phyloP scores from a whole-genome alignment of 257 asterid species.

The Ajuga chamaepitys region DNA sequence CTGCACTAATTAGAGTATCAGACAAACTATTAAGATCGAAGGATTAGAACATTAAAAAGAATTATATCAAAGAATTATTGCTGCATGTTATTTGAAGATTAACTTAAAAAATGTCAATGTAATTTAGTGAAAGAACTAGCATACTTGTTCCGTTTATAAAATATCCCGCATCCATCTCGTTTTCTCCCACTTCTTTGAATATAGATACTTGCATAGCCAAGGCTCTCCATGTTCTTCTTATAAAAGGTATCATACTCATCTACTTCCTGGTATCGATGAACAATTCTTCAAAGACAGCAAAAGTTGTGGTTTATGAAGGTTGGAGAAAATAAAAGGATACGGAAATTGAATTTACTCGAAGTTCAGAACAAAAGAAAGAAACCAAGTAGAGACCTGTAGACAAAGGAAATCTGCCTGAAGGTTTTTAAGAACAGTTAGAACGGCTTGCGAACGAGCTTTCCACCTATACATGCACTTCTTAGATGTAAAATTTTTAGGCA shows the following conservation, averaged over 20 bases:
- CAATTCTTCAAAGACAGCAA: background rate
- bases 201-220: constrained; percentile 81
- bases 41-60: background rate
- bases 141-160: constrained; percentile 61
- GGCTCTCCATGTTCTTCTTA: constrained; percentile 59
- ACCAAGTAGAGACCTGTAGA: constrained; percentile 54
- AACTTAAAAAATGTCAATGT: background rate
- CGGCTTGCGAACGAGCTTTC: constrained; percentile 85
- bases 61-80: background rate
- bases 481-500: background rate
- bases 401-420: constrained; percentile 80
- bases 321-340: background rate
- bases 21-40: constrained; percentile 9
- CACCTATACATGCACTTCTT: constrained; percentile 44
- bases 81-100: background rate
- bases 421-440: constrained; percentile 56
- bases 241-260: constrained; percentile 88
- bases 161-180: constrained; percentile 93
- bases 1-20: constrained; percentile 56
- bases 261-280: constrained; percentile 51
- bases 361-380: background rate
- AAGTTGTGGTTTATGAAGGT: background rate
- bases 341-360: background rate
- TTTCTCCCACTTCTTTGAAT: constrained; percentile 78
- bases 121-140: constrained; percentile 10